phyloP scores from a whole-genome alignment of 768 basidiomycete species.

The Mycena capillaripes region DNA sequence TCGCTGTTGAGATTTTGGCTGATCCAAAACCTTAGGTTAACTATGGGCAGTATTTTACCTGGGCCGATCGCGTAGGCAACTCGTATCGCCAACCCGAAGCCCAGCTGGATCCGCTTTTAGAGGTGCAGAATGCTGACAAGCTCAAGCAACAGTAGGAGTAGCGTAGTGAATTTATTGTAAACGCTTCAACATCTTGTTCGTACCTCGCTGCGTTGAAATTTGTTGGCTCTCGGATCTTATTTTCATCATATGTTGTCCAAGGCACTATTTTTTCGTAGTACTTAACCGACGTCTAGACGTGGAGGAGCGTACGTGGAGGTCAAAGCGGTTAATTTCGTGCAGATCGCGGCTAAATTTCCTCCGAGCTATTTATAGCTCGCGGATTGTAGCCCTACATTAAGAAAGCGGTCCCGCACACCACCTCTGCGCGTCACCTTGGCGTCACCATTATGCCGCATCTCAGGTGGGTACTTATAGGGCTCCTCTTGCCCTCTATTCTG shows the following conservation, averaged over 20 bases:
- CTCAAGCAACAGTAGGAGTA: neutral
- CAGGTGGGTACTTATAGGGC: neutral
- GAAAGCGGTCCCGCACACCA: neutral
- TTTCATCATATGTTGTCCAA: no score
- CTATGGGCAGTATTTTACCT: slow-evolving; percentile 99
- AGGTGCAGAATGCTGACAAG: slow-evolving; percentile 53
- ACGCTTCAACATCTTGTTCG: no score
- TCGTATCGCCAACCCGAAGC: slow-evolving; percentile 93
- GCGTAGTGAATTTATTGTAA: no score
- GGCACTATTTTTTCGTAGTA: no score
- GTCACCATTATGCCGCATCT: neutral
- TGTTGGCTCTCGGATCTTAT: no score
- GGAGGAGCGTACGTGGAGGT: no score
- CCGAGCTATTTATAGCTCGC: no score
- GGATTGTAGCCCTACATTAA: no score
- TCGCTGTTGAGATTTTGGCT: no score
- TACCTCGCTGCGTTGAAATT: no score
- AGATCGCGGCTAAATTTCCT: slow-evolving; percentile 3
- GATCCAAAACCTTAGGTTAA: no score
- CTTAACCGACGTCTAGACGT: no score
- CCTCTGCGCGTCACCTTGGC: neutral
- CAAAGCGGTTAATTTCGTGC: slow-evolving; percentile 3
- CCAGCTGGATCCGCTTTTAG: slow-evolving; percentile 86
- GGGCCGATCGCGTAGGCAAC: slow-evolving; percentile 86
- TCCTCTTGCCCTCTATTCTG: neutral